These are phyloP conservation scores for Euptelea pleiosperma DNA, from an alignment of 164 flowering plant species.

Conservation along the genomic window DNA sequence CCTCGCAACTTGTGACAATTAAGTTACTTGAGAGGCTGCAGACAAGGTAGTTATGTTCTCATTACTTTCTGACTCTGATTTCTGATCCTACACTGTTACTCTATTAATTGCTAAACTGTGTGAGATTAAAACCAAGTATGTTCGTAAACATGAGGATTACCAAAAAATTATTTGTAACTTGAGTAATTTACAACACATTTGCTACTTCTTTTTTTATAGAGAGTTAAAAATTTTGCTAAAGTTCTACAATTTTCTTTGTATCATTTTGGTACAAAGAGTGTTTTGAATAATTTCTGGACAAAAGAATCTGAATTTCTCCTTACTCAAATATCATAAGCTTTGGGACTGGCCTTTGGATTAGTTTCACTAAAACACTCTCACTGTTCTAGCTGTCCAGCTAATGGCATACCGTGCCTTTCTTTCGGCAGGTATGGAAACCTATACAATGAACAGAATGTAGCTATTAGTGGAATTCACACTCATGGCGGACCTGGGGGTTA, in stretches of 20 bases:
- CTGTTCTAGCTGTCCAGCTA: neutral
- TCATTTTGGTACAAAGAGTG: no score
- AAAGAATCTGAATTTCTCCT: no score
- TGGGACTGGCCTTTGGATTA: neutral
- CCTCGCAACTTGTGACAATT: slow-evolving; percentile 78
- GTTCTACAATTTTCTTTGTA: no score
- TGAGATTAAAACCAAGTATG: no score
- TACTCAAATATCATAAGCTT: no score
- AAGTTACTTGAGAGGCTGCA: slow-evolving; percentile 90
- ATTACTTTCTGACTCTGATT: neutral
- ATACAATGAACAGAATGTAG: slow-evolving; percentile 87
- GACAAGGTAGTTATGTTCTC: slow-evolving; percentile 54
- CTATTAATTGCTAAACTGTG: neutral
- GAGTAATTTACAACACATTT: no score
- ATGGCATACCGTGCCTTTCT: slow-evolving; percentile 1
- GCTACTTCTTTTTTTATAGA: no score
- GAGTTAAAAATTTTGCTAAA: no score
- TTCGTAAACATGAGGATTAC: no score
- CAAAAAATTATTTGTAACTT: no score
- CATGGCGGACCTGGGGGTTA: slow-evolving; percentile 99
- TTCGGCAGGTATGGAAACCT: slow-evolving; percentile 77
- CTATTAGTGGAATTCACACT: slow-evolving; percentile 96
- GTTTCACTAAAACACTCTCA: neutral
- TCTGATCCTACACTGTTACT: neutral
- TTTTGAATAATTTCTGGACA: no score